phyloP scores from a whole-genome alignment of 164 flowering plant species.

The Taxillus chinensis region DNA sequence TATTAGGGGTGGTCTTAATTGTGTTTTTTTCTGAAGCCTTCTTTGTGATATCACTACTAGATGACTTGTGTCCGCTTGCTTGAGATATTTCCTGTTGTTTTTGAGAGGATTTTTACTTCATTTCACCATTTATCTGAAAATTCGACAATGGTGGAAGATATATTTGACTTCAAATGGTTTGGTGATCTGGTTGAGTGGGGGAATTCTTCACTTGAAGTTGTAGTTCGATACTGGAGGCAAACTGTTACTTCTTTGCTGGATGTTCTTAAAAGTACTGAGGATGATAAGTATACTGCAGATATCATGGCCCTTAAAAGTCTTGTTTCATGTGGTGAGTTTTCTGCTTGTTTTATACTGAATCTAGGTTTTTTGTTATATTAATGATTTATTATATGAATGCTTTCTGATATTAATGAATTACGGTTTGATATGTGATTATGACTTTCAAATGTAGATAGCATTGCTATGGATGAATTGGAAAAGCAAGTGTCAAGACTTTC shows the following conservation, averaged over 20 bases:
- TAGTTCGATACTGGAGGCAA: conserved; percentile 70
- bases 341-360: conserved; percentile 9
- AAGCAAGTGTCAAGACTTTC: conserved; percentile 53
- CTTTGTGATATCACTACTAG: conserved; percentile 25
- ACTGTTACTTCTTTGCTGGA: conserved; percentile 37
- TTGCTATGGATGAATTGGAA: conserved; percentile 41
- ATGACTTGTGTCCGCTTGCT: conserved; percentile 87
- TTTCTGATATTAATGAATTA: too few species aligned
- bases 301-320: conserved; percentile 40
- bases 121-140: conserved; percentile 9
- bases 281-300: conserved; percentile 18
- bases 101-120: conserved; percentile 34
- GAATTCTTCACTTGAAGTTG: conserved; percentile 50
- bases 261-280: conserved; percentile 31
- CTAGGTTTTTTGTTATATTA: neutral
- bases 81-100: conserved; percentile 66
- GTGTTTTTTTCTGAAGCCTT: neutral
- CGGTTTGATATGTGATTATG: too few species aligned
- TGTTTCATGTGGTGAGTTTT: conserved; percentile 39
- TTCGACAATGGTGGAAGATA: conserved; percentile 11
- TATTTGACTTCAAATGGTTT: conserved; percentile 52
- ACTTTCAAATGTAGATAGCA: conserved; percentile 23
- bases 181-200: conserved; percentile 81
- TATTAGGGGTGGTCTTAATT: too few species aligned
- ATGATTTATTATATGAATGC: neutral